These are phyloP conservation scores for Fragaria nilgerrensis DNA, from an alignment of 306 rosid genomes.

Conservation along the genomic window DNA sequence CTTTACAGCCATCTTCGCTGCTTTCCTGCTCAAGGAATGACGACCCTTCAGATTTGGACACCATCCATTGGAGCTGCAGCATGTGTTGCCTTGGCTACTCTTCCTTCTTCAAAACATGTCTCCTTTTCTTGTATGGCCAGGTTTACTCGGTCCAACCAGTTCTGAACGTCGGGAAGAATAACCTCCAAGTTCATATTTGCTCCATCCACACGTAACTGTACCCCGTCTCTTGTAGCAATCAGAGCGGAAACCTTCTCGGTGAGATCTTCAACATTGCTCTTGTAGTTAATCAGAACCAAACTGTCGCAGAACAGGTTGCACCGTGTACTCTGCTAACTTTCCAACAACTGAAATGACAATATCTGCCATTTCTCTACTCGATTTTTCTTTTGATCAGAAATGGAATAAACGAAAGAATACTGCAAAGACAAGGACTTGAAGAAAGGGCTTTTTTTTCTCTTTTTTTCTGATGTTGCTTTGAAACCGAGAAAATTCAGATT, in stretches of 20 bases:
- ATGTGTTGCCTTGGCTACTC: not conserved
- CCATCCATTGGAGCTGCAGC: constrained; percentile 4
- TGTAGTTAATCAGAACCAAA: not conserved
- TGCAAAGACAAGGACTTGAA: not conserved
- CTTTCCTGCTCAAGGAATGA: constrained; percentile 16
- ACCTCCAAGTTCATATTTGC: not conserved
- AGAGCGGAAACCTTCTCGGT: not conserved
- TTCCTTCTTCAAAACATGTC: not conserved
- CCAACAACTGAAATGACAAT: too few relatives aligned
- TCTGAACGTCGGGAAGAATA: not conserved
- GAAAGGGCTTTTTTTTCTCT: not conserved
- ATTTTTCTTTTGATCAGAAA: constrained; percentile 25
- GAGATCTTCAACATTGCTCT: not conserved
- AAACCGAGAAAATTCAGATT: too few relatives aligned
- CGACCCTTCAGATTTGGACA: constrained; percentile 9
- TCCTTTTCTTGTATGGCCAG: not conserved
- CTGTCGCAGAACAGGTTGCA: not conserved
- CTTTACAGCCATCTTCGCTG: not conserved
- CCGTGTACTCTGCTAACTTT: not conserved
- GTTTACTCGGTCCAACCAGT: not conserved
- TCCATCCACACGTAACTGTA: not conserved
- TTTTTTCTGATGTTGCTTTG: too few relatives aligned
- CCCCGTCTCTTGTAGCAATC: not conserved
- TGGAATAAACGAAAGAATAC: too few relatives aligned
- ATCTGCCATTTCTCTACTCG: not conserved